Evolutionary conservation across 108 stramenopile genomes (phyloP).

Genomic region (Discostella stelligeroides): DNA sequence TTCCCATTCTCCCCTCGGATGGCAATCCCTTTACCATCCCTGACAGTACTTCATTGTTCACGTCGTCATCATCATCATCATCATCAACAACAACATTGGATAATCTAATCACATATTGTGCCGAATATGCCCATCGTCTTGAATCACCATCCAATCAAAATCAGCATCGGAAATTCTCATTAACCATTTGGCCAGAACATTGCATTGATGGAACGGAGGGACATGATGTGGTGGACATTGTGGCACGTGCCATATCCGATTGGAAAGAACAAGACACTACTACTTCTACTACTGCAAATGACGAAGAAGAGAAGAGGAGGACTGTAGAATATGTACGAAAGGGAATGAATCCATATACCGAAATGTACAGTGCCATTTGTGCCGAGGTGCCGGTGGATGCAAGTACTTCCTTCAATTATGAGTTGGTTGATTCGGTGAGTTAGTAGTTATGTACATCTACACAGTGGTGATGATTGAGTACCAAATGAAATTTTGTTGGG

Average conservation of each 20-base stretch:
- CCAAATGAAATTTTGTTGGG: too few relatives aligned
- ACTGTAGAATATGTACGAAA: conserved; percentile 77
- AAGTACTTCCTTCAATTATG: conserved; percentile 57
- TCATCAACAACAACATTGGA: conserved; percentile 10
- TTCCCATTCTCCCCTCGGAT: neutral
- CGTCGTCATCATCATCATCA: neutral
- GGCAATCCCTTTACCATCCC: neutral
- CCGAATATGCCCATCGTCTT: conserved; percentile 69
- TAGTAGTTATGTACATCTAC: too few relatives aligned
- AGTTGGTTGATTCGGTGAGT: conserved; percentile 54
- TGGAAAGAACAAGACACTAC: too few relatives aligned
- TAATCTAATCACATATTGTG: conserved; percentile 54
- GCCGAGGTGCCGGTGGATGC: conserved; percentile 86
- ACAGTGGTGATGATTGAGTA: neutral
- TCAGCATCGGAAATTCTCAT: conserved; percentile 67
- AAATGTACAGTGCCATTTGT: conserved; percentile 87
- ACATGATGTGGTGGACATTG: conserved; percentile 61
- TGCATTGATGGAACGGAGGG: conserved; percentile 87
- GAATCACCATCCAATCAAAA: too few relatives aligned
- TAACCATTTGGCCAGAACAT: conserved; percentile 97
- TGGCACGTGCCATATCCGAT: conserved; percentile 64
- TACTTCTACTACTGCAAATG: too few relatives aligned
- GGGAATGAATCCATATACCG: conserved; percentile 89
- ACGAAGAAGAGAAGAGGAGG: conserved; percentile 55
- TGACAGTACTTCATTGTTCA: neutral